Percentiles rank a stretch among this genome's conserved stretches.
Evolutionary conservation across 345 rosid genomes (phyloP).

Genomic region (Carallia brachiata): DNA sequence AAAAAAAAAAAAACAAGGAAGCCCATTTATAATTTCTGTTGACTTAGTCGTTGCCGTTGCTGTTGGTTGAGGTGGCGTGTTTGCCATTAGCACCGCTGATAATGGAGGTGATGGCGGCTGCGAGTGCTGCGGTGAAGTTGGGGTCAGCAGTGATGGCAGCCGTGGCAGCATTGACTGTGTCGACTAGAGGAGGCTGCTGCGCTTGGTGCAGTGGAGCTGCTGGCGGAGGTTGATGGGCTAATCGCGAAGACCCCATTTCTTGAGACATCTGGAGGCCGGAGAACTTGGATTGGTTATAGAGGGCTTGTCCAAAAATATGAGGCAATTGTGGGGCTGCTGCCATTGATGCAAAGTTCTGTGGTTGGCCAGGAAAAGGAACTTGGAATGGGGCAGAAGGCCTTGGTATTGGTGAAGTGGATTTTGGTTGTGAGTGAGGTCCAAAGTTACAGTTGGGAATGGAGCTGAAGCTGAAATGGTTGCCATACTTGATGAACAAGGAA

Average conservation of each 20-base stretch:
- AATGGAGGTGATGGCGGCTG: conserved; percentile 85
- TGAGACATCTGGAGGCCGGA: conserved; percentile 80
- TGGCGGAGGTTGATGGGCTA: conserved; percentile 31
- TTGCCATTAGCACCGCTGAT: conserved; percentile 46
- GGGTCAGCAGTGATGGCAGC: conserved; percentile 94
- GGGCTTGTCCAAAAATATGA: conserved; percentile 66
- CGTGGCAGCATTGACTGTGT: conserved; percentile 63
- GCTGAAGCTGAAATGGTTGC: conserved; percentile 98
- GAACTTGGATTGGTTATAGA: conserved; percentile 80
- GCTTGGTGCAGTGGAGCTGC: conserved; percentile 7
- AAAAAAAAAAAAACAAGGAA: background rate
- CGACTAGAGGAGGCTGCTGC: conserved; percentile 37
- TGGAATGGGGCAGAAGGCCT: conserved; percentile 42
- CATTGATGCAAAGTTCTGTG: conserved; percentile 30
- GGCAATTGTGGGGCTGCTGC: conserved; percentile 38
- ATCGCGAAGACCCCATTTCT: conserved; percentile 38
- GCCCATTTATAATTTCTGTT: conserved; percentile 25
- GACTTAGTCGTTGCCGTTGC: conserved; percentile 20
- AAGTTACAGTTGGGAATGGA: conserved; percentile 86
- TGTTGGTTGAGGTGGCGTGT: conserved; percentile 27
- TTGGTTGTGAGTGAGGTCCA: conserved; percentile 82
- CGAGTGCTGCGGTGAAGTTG: conserved; percentile 88
- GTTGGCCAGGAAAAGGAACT: conserved; percentile 37
- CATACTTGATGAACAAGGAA: conserved; percentile 83
- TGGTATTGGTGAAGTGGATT: conserved; percentile 51